Base-by-base conservation (phyloP, 257 asterid genomes). In the Forsythia suspensa region DNA sequence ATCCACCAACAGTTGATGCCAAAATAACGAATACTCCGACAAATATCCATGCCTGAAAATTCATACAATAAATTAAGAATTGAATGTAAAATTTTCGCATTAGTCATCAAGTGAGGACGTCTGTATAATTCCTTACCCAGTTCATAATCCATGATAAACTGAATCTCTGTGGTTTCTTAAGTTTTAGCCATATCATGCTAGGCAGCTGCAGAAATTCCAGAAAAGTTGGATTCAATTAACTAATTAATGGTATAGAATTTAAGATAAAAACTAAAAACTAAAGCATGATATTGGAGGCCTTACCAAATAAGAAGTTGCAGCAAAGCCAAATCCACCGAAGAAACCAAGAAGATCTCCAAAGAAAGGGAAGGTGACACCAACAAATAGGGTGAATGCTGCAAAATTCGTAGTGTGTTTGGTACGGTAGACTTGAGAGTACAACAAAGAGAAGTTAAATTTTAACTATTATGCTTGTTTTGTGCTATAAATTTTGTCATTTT, bases 1-100 rank as follows among this genome's bases (percentile, higher is more conserved):
- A 84, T 36, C 98, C 97, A 15, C 98, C 98, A 24, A 94, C 67
- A 9, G 96, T 92, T 42, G 98, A 94, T 57, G 97, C 94, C 72
- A 92, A 77, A 92, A 94, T 94, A 80, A 94, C 86, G 85, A 92
- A 87, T 18, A 86, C 83, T 78, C 92, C 92, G 67, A 86, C 74
- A 63, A 88, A 48, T 75, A 90, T 89, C 79, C 94, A 89, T 48
- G 77, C 89, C 97, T 92, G 86, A 65, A 42, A 76, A 37, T 9
- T 0, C 21, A 8, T 41, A 76, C 5, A 63, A 24, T 2, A 43
- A 18, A 34, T n/a, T 63, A 75, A 52, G 12, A 46, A 52, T 52
- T 74, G 24, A 57, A 59, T 59, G 12, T 20, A 6, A 57, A 57
- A 61, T 1, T 38, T 61, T 40, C 8, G 29, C 13, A 5, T 39